Evolutionary conservation across 768 basidiomycete species (phyloP), one percentile per base, ranked within the genome.

Genomic region (Boletus sp.): DNA sequence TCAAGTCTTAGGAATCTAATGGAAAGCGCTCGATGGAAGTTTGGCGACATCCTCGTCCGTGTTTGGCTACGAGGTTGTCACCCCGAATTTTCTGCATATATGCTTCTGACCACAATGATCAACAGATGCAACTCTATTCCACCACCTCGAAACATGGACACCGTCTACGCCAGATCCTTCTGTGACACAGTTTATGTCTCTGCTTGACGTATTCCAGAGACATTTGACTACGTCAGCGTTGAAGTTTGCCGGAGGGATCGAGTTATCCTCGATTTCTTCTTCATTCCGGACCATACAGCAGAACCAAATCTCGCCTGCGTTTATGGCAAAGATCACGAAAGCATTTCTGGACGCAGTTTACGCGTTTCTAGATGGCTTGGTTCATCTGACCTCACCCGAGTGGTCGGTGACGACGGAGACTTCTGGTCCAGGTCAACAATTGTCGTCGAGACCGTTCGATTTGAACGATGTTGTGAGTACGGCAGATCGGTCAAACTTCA

Each of bases 261-360:
- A 90, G 54, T 69, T 82, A 5, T 71, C 80, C 5, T 71, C 68
- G 15, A 75, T 72, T 35, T 77, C 72, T 39, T 77, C 80, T 5
- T 69, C 80, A 42, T 76, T 78, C 42, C 83, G 80, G 62, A 75
- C 77, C 83, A 73, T 76, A 39, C 85, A 83, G 62, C 88, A 90
- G 65, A 79, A 83, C 59, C 70, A 77, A 4, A 76, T 95, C 28
- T 77, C 87, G 5, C 73, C 78, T 32, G 81, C 84, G 4, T 91
- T 90, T 58, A 76, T 85, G 30, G 63, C 78, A 12, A 94, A 89
- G 76, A 86, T 96, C 58, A 86, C 84, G 10, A 89, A 85, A 66
- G 83, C 92, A 2, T 97, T 96, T 74, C 68, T 95, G 64, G 94
- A 98, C 67, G 81, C 85, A 0, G 65, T 94, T 32, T 94, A 95